Evolutionary conservation across 2,329 filamentous ascomycete genomes (phyloP).

Genomic region (Aspergillus hiratsukae): DNA sequence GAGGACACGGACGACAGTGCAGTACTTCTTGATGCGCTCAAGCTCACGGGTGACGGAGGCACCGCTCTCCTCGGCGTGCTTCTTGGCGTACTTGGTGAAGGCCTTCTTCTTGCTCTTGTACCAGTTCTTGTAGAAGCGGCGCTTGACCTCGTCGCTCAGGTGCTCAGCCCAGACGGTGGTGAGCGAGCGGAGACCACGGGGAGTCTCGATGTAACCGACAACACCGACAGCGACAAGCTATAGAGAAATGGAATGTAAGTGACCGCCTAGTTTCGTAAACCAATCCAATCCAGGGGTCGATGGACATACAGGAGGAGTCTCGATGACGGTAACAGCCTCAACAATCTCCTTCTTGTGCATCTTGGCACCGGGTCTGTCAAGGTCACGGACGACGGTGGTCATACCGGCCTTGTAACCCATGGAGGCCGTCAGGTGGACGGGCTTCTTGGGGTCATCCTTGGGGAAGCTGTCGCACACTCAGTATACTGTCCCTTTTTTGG

Average conservation of each 20-base stretch:
- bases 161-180: slow-evolving; percentile 99
- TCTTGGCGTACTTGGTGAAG: slow-evolving; percentile 99
- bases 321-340: slow-evolving; percentile 81
- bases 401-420: slow-evolving; percentile 99
- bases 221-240: slow-evolving; percentile 99
- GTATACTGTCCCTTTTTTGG: slow-evolving; percentile 21
- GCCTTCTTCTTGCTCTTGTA: slow-evolving; percentile 99
- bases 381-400: slow-evolving; percentile 98
- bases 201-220: slow-evolving; percentile 99
- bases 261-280: slow-evolving; percentile 16
- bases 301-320: slow-evolving; percentile 89
- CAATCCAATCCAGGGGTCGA: background rate
- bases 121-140: slow-evolving; percentile 99
- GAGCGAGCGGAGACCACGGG: slow-evolving; percentile 97
- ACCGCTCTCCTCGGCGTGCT: slow-evolving; percentile 92
- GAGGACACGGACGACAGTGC: slow-evolving; percentile 97
- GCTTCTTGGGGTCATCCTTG: slow-evolving; percentile 99
- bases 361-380: slow-evolving; percentile 98
- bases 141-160: slow-evolving; percentile 96
- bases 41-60: slow-evolving; percentile 92
- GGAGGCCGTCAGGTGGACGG: slow-evolving; percentile 93
- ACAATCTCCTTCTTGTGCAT: slow-evolving; percentile 98
- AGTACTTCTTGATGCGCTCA: slow-evolving; percentile 99
- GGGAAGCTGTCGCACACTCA: slow-evolving; percentile 68
- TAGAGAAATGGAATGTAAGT: slow-evolving; percentile 27